Base-by-base conservation (phyloP, 352 stramenopile species). In the Stephanocyclus meneghinianus region DNA sequence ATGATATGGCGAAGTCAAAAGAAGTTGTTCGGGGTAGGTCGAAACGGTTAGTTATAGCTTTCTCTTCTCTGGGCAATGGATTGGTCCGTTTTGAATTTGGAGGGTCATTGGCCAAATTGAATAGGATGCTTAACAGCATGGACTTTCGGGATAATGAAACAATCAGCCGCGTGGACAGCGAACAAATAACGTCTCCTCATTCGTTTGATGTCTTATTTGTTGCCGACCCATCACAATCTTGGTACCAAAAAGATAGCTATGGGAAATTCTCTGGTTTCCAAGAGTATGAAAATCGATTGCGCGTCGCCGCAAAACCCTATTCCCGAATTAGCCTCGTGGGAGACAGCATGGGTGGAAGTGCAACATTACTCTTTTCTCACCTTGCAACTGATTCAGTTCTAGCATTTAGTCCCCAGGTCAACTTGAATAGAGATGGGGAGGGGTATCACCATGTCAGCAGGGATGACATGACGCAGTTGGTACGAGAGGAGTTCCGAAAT, bases 151-250 rank as follows among this genome's bases (percentile, higher is more conserved):
- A 68, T 9, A 44, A 51, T 48, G 35, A 21, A 26, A 68, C 37
- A 29, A 40, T 40, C 35, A 40, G 35, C 35, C 35, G 2, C 35
- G 35, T 9, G 35, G 35, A 40, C 1, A 40, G 35, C 35, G 2
- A 8, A 4, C 16, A 60, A 13, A 47, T 57, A 5, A 47, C 47
- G 13, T 26, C 15, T 55, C 15, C 13, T 26, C 47, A 68, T 26
- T 40, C 18, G 1, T 80, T 74, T 60, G 72, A 80, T 51, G 72
- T 80, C 18, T 32, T 74, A 26, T 80, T 80, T 35, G 63, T 80
- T 0, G 72, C 72, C 15, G 72, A 80, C 63, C 63, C 63, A 18
- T 21, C 62, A 11, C 72, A 80, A 61, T 74, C 63, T 9, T 80
- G 72, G 72, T 80, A 74, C 53, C 63, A 74, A 50, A 80, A 80